Base-by-base conservation (phyloP, 352 stramenopile species). In the Pythium scleroteichum region DNA sequence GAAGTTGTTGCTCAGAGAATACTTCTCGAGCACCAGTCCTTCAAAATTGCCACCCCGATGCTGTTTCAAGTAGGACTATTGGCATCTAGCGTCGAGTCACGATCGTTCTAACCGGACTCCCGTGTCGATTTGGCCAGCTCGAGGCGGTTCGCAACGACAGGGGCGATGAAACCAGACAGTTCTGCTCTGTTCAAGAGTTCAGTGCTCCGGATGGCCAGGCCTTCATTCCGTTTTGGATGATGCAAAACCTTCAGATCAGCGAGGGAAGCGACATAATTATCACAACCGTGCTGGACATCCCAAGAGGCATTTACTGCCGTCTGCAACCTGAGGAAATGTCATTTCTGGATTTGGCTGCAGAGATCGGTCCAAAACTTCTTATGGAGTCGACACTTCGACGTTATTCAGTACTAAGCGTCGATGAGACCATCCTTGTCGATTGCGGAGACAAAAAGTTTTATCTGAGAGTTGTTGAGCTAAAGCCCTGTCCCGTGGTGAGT, bases 171-270 rank as follows among this genome's bases (percentile, higher is more conserved):
- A 51, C 32, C 24, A 33, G 45, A 12, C 77, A 89, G 40, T 82
- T 82, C 35, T 86, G 79, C 48, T 82, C 75, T 0, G 77, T 89
- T 12, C 76, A 86, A 44, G 79, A 89, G 40, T 89, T 89, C 53
- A 87, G 77, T 52, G 71, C 79, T 23, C 69, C 77, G 2, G 60
- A 76, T 24, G 77, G 72, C 2, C 68, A 85, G 46, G 72, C 74
- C 16, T 89, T 80, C 41, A 69, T 85, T 17, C 79, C 79, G 1
- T 86, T 85, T 53, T 89, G 79, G 79, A 83, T 89, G 29, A 89
- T 89, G 79, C 75, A 87, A 52, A 81, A 78, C 49, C 62, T 87
- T 6, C 20, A 68, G 4, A 55, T 84, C 23, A 29, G 55, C 0
- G 79, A 87, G 68, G 79, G 76, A 7, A 66, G 47, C 0, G 59